Evolutionary conservation across 345 rosid species (phyloP).

Genomic region (Laguncularia racemosa): DNA sequence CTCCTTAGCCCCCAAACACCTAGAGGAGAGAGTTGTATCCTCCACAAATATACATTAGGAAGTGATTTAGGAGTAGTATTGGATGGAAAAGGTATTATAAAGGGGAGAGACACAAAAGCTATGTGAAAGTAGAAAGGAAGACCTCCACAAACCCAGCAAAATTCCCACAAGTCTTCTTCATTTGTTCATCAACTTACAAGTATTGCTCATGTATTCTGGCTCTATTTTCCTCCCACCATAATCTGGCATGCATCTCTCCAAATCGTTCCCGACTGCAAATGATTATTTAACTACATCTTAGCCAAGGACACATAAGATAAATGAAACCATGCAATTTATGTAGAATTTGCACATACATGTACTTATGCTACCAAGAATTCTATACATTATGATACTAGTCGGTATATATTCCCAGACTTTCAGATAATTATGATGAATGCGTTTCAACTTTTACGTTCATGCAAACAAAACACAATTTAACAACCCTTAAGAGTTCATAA

Average conservation of each 20-base stretch:
- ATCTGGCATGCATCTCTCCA: constrained; percentile 90
- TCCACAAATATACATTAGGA: constrained; percentile 6
- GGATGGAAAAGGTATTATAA: background rate
- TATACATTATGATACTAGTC: too few relatives aligned
- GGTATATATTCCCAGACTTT: too few relatives aligned
- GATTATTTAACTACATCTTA: background rate
- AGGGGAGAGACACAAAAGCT: background rate
- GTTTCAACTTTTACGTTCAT: too few relatives aligned
- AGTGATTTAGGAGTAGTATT: constrained; percentile 2
- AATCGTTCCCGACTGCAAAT: constrained; percentile 84
- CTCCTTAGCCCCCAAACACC: background rate
- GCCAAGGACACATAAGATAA: too few relatives aligned
- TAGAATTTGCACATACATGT: too few relatives aligned
- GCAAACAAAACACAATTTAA: too few relatives aligned
- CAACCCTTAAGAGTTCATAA: too few relatives aligned
- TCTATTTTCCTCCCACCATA: constrained; percentile 99
- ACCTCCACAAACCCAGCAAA: background rate
- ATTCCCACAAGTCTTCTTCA: constrained; percentile 3
- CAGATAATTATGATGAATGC: too few relatives aligned
- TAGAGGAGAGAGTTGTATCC: constrained; percentile 2
- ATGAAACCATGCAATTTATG: too few relatives aligned
- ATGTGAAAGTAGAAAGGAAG: constrained; percentile 2
- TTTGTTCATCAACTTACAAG: constrained; percentile 34
- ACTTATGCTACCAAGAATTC: too few relatives aligned
- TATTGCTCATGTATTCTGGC: constrained; percentile 89